Evolutionary conservation across 2,329 filamentous ascomycete genomes (phyloP).

Genomic region (Harringtonia lauricola): DNA sequence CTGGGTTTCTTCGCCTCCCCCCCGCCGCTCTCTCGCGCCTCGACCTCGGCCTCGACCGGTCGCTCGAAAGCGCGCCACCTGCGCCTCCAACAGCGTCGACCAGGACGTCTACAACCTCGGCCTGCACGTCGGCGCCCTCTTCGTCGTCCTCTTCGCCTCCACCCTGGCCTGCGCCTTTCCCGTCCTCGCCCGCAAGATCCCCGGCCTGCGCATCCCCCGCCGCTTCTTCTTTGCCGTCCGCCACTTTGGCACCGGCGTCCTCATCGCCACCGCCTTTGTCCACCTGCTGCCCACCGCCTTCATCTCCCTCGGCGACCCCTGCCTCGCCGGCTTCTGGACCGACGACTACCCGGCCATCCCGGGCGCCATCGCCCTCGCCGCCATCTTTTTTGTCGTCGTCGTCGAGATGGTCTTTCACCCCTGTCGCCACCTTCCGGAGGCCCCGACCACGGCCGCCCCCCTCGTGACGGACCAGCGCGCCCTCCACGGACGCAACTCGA

Average conservation of each 20-base stretch:
- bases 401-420: constrained; percentile 53
- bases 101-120: constrained; percentile 51
- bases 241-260: constrained; percentile 70
- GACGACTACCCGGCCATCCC: constrained; percentile 65
- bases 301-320: constrained; percentile 52
- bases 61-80: neutral
- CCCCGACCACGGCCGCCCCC: too few species aligned
- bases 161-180: constrained; percentile 51
- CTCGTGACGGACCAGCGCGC: neutral
- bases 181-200: constrained; percentile 47
- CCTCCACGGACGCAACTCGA: neutral
- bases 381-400: constrained; percentile 66
- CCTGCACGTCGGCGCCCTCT: constrained; percentile 54
- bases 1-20: too few species aligned
- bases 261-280: constrained; percentile 79
- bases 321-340: constrained; percentile 71
- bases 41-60: neutral
- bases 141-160: constrained; percentile 52
- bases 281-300: constrained; percentile 64
- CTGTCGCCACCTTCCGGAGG: constrained; percentile 10
- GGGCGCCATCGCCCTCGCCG: constrained; percentile 69
- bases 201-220: constrained; percentile 44
- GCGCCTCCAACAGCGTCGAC: constrained; percentile 19
- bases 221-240: constrained; percentile 54
- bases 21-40: neutral